These are phyloP conservation scores for Tolypocladium pustulatum DNA, from an alignment of 2,329 filamentous ascomycete genomes.

Conservation along the genomic window DNA sequence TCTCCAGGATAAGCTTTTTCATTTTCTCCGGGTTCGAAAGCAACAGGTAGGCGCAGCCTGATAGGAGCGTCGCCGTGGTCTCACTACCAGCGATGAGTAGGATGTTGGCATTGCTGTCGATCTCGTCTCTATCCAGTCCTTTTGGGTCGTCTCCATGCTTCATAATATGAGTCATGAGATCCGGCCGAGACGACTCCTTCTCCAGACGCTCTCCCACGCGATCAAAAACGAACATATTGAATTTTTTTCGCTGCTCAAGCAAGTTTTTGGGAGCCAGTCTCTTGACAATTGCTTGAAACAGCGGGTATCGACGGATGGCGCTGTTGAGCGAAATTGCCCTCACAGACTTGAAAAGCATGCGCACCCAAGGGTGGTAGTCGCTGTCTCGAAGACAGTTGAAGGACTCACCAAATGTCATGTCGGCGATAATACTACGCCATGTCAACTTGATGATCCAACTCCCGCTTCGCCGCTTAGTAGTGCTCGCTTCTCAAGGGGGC, in stretches of 20 bases:
- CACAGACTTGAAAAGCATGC: conserved; percentile 5
- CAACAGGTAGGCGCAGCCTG: conserved; percentile 14
- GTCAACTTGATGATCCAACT: neutral
- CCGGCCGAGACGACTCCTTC: neutral
- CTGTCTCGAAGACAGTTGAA: conserved; percentile 13
- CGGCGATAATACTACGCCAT: conserved; percentile 10
- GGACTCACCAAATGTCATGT: conserved; percentile 15
- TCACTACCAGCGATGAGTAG: conserved; percentile 17
- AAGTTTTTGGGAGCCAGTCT: neutral
- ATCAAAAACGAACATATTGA: neutral
- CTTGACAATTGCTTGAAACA: neutral
- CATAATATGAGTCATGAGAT: neutral
- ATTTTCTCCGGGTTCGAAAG: conserved; percentile 16
- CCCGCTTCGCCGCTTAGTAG: neutral
- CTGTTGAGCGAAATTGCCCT: conserved; percentile 4
- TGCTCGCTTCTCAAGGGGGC: neutral
- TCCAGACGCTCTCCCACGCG: neutral
- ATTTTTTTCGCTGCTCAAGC: neutral
- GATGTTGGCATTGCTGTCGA: conserved; percentile 8
- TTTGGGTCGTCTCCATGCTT: neutral
- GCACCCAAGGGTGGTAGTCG: conserved; percentile 13
- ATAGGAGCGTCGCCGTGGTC: conserved; percentile 17
- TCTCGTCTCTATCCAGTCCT: conserved; percentile 3
- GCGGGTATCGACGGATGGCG: neutral
- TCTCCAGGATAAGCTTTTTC: conserved; percentile 22